Evolutionary conservation across 768 basidiomycete genomes (phyloP).

Genomic region (Podaxis mareebaensis): DNA sequence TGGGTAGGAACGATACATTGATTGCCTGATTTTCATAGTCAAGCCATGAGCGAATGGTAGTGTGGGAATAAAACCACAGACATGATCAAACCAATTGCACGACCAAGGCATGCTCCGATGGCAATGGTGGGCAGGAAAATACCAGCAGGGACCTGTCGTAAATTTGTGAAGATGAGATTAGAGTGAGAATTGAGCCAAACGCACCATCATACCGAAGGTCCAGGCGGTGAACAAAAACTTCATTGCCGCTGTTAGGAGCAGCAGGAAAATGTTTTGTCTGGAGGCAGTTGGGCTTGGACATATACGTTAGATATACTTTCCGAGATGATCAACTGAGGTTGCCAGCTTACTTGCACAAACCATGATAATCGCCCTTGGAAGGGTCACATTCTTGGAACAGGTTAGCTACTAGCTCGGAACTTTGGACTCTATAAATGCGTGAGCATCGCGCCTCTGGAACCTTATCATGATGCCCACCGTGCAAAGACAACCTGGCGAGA

Average conservation of each 20-base stretch:
- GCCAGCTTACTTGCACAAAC: conserved; percentile 73
- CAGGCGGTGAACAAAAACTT: conserved; percentile 69
- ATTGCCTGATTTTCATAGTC: conserved; percentile 49
- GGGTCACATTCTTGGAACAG: conserved; percentile 83
- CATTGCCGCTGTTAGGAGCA: conserved; percentile 59
- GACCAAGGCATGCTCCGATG: conserved; percentile 71
- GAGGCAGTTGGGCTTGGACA: conserved; percentile 57
- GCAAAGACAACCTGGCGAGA: conserved; percentile 61
- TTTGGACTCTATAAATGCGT: conserved; percentile 50
- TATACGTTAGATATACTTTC: neutral
- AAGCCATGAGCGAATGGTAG: neutral
- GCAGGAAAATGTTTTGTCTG: conserved; percentile 67
- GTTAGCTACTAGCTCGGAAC: conserved; percentile 81
- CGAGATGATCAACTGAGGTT: neutral
- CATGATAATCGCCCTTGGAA: conserved; percentile 64
- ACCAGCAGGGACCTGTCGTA: conserved; percentile 66
- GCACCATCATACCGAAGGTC: conserved; percentile 80
- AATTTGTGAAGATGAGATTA: neutral
- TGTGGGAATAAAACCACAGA: conserved; percentile 31
- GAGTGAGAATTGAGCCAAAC: conserved; percentile 13
- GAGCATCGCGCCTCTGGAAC: conserved; percentile 4
- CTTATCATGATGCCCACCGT: conserved; percentile 34
- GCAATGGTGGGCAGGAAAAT: conserved; percentile 78
- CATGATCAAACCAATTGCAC: conserved; percentile 70
- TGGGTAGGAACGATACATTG: conserved; percentile 63